Base-by-base conservation (phyloP, 169 alveolate species). In the Besnoitia besnoiti region DNA sequence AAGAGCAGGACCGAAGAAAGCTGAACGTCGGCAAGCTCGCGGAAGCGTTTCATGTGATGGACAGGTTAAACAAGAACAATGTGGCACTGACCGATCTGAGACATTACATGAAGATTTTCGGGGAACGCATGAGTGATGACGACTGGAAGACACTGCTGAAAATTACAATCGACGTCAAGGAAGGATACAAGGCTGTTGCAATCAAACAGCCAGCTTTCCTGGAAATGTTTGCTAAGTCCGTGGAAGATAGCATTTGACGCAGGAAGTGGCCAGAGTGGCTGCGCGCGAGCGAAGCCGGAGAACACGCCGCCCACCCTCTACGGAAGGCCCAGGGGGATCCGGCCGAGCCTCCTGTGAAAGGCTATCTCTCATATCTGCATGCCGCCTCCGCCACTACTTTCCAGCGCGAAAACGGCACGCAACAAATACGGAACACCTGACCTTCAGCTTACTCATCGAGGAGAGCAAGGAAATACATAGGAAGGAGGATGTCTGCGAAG, bases 111-210 rank as follows among this genome's bases (percentile, higher is more conserved):
- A 30, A 37, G 47, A 14, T 4, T 1, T 40, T 77, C 12, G 61
- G 87, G 7, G 87, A 77, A 42, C 87, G 59, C 37, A 19, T 77
- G 49, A 40, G 44, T 4, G 87, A 77, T 4, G 87, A 77, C 61
- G 87, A 77, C 61, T 77, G 87, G 87, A 39, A 77, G 14, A 39
- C 19, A 35, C 87, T 77, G 27, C 21, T 42, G 3, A 16, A 39
- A 24, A 77, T 40, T 16, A 42, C 40, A 42, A 55, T 7, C 8
- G 87, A 77, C 59, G 59, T 37, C 55, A 30, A 4, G 7, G 87
- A 77, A 16, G 87, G 87, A 0, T 73, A 73, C 82, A 1, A 73
- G 40, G 44, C 82, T 30, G 14, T n/a, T 73, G 82, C 82, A 10
- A n/a, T 73, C 82, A 73, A 73, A 37, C 82, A 30, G n/a, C 27